Percentiles rank a stretch among this genome's conserved stretches.
Conservation (phyloP, 2,329 filamentous ascomycete genomes). For the Tolypocladium paradoxum region DNA sequence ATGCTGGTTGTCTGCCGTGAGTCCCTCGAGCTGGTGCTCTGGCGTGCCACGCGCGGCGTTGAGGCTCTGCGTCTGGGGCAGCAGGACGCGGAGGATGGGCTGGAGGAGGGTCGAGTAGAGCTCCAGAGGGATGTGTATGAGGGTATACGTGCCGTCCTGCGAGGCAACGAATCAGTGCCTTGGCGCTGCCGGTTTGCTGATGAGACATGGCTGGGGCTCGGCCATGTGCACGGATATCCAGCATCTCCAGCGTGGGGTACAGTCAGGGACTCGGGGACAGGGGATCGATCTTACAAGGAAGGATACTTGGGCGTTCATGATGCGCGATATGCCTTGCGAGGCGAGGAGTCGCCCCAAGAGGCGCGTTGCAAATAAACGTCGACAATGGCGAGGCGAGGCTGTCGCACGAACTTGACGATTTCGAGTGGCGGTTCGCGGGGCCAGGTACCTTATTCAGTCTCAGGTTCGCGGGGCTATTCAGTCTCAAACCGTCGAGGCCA, state of each 20-base stretch:
- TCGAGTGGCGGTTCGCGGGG: not conserved
- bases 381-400: too few species aligned
- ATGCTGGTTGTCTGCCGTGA: slow-evolving; percentile 47
- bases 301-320: slow-evolving; percentile 47
- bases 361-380: not conserved
- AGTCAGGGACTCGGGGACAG: not conserved
- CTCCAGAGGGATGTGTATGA: slow-evolving; percentile 81
- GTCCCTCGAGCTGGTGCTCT: slow-evolving; percentile 31
- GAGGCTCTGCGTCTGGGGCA: slow-evolving; percentile 47
- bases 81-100: slow-evolving; percentile 74
- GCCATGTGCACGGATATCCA: not conserved
- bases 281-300: slow-evolving; percentile 42
- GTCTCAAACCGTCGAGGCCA: too few species aligned
- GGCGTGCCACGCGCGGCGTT: slow-evolving; percentile 23
- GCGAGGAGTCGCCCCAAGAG: not conserved
- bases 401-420: not conserved
- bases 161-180: not conserved
- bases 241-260: not conserved
- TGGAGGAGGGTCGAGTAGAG: slow-evolving; percentile 72
- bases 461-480: too few species aligned
- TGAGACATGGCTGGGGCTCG: not conserved
- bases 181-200: not conserved
- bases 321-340: slow-evolving; percentile 8
- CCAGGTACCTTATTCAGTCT: too few species aligned
- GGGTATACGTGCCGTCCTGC: slow-evolving; percentile 74